Base-by-base conservation (phyloP, 73 alveolate species). In the Urostyla sp. region DNA sequence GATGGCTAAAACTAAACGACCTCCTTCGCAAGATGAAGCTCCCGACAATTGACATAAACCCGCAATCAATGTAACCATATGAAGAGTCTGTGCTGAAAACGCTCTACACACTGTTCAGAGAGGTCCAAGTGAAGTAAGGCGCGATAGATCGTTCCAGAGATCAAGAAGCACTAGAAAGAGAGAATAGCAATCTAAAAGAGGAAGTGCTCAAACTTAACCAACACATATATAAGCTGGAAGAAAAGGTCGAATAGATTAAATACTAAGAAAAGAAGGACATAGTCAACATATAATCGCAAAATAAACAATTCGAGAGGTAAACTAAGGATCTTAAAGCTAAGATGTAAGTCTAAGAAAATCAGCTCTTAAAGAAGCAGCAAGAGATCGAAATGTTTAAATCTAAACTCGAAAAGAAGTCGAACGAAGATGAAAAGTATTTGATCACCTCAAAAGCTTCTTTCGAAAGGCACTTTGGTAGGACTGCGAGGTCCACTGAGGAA, bases 401-500 rank as follows among this genome's bases (percentile, higher is more conserved):
- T 11, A 80, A 80, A 67, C 24, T 80, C n/a, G 67, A 80, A 24
- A 67, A 80, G 73, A 80, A 21, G 38, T 16, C 51, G 0, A 3
- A 28, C 1, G 84, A 80, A 20, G 91, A 67, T 34, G 91, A 81
- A 45, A 81, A 81, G 36, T 36, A 69, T 18, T 46, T 27, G 28
- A 67, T 66, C n/a, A 81, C 85, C 36, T 72, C 52, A 43, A 81
- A 51, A 45, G 30, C 27, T 28, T 27, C 37, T 1, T 81, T 81
- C 20, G 91, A 81, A 48, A 81, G 56, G 37, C 44, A 48, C 40
- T 81, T 81, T 53, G 85, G 91, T 0, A 67, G 56, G 43, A 21
- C 26, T 16, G 74, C 91, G 2, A 49, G 84, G 26, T 23, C 67
- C 3, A 34, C 43, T 1, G 85, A 81, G 20, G 73, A 56, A 18